These are phyloP conservation scores for Trifolium subterraneum DNA, from an alignment of 306 rosid species.

Conservation along the genomic window DNA sequence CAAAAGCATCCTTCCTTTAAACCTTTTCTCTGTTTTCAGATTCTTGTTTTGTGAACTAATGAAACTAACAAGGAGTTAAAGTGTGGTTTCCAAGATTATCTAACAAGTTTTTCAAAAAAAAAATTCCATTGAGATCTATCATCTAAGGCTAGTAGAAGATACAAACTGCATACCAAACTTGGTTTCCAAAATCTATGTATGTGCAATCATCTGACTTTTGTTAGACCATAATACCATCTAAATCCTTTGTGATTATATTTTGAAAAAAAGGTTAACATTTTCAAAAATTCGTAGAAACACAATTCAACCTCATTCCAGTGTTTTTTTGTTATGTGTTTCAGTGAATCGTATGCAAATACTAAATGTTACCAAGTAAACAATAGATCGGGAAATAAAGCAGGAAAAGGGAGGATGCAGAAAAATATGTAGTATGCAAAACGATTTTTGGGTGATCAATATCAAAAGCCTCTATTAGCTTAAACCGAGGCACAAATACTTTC, in stretches of 20 bases:
- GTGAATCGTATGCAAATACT: background rate
- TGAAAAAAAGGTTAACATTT: no score
- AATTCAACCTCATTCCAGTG: background rate
- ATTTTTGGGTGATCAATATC: background rate
- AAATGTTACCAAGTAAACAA: background rate
- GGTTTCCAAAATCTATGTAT: background rate
- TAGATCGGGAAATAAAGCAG: background rate
- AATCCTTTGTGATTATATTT: no score
- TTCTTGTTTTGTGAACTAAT: background rate
- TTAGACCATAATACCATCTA: no score
- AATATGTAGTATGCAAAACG: background rate
- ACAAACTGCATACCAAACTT: background rate
- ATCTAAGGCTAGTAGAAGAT: background rate
- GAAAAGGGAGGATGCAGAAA: background rate
- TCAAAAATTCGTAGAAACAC: background rate
- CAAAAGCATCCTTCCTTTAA: background rate
- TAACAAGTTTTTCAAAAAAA: background rate
- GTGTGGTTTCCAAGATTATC: background rate
- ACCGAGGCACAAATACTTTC: background rate
- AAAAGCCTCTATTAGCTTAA: constrained; percentile 13
- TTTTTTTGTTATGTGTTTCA: background rate
- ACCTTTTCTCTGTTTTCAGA: background rate
- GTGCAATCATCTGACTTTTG: background rate
- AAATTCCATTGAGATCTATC: background rate
- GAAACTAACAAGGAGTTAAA: background rate